Evolutionary conservation across 2,329 filamentous ascomycete species (phyloP).

Genomic region (Ciborinia camelliae): DNA sequence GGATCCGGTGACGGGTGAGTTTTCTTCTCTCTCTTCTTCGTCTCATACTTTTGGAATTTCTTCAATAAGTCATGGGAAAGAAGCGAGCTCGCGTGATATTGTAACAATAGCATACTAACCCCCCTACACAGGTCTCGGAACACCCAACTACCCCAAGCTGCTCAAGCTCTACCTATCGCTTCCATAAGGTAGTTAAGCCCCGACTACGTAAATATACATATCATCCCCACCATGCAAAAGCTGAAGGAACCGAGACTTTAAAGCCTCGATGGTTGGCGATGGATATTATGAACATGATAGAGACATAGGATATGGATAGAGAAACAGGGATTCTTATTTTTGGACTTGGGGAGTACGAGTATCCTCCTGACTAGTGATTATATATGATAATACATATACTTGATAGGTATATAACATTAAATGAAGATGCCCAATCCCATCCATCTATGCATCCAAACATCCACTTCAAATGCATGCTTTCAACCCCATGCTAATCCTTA

Average conservation of each 20-base stretch:
- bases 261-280: too few species aligned
- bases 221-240: too few species aligned
- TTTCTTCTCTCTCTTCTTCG: not conserved
- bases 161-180: conserved; percentile 11
- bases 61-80: not conserved
- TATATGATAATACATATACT: not conserved
- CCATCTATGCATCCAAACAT: too few species aligned
- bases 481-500: not conserved
- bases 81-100: not conserved
- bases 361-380: not conserved
- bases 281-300: too few species aligned
- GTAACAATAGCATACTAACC: not conserved
- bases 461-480: too few species aligned
- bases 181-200: not conserved
- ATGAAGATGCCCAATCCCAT: not conserved
- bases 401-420: not conserved
- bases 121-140: conserved; percentile 12
- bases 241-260: too few species aligned
- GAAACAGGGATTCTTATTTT: not conserved
- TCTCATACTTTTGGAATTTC: not conserved
- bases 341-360: not conserved
- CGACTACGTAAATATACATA: too few species aligned
- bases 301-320: not conserved
- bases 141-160: conserved; percentile 16
- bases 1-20: conserved; percentile 40